Evolutionary conservation across 164 flowering plant species (phyloP).

Genomic region (Buxus sempervirens): DNA sequence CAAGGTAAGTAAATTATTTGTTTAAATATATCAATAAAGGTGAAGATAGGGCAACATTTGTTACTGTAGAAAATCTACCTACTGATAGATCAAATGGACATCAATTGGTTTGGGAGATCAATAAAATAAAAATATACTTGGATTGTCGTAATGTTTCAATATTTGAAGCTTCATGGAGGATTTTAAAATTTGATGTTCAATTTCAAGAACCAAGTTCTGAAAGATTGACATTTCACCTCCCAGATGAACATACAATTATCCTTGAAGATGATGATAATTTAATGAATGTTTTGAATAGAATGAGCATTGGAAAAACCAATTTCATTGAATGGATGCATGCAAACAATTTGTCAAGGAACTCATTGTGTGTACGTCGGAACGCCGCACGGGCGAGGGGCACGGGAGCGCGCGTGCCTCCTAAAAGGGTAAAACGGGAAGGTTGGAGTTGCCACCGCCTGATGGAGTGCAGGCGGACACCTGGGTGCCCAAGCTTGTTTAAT

Average conservation of each 20-base stretch:
- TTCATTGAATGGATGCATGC: constrained; percentile 9
- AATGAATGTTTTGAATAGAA: not conserved
- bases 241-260: not conserved
- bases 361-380: too few relatives aligned
- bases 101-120: not conserved
- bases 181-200: constrained; percentile 9
- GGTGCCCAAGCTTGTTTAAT: too few relatives aligned
- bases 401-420: too few relatives aligned
- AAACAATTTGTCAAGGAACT: not conserved
- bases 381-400: too few relatives aligned
- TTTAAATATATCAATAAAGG: constrained; percentile 5
- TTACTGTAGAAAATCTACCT: not conserved
- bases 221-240: constrained; percentile 9
- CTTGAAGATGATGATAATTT: not conserved
- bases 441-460: too few relatives aligned
- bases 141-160: constrained; percentile 13
- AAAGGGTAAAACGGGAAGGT: too few relatives aligned
- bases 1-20: not conserved
- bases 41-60: not conserved
- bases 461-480: too few relatives aligned
- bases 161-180: constrained; percentile 14
- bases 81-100: not conserved
- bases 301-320: not conserved
- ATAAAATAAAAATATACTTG: not conserved
- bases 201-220: not conserved